Conservation (phyloP, 75 land plant genomes). For the Selaginella tamariscina region DNA sequence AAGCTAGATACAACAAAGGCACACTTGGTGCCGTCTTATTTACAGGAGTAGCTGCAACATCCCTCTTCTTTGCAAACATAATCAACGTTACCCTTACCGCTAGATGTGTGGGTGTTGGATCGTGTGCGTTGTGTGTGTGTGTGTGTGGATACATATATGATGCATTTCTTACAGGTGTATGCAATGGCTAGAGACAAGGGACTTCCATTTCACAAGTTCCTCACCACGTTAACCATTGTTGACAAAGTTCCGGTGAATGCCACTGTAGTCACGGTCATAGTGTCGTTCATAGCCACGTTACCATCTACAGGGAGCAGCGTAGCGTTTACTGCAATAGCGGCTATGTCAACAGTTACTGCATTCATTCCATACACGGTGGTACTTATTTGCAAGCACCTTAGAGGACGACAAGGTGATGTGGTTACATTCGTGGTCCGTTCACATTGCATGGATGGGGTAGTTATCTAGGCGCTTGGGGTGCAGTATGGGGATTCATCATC, state of each 20-base stretch:
- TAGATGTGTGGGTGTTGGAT: background rate
- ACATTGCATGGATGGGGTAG: constrained; percentile 6
- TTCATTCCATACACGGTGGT: constrained; percentile 10
- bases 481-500: constrained; percentile 9
- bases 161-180: constrained; percentile 11
- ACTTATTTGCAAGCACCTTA: constrained; percentile 11
- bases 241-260: constrained; percentile 13
- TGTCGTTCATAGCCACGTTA: constrained; percentile 9
- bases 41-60: background rate
- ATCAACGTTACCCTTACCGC: constrained; percentile 17
- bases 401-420: background rate
- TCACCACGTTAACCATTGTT: background rate
- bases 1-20: constrained; percentile 8
- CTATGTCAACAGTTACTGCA: constrained; percentile 17
- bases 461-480: constrained; percentile 8
- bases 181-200: constrained; percentile 15
- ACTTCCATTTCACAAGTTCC: background rate
- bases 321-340: constrained; percentile 15
- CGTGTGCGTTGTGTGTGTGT: background rate
- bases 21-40: constrained; percentile 6
- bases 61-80: constrained; percentile 16
- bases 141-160: background rate
- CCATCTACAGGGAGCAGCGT: constrained; percentile 14
- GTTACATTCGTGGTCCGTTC: constrained; percentile 5
- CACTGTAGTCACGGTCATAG: constrained; percentile 12